Evolutionary conservation across 345 rosid genomes (phyloP), one percentile per base, ranked within the genome.

Genomic region (Noccaea bulbosa): DNA sequence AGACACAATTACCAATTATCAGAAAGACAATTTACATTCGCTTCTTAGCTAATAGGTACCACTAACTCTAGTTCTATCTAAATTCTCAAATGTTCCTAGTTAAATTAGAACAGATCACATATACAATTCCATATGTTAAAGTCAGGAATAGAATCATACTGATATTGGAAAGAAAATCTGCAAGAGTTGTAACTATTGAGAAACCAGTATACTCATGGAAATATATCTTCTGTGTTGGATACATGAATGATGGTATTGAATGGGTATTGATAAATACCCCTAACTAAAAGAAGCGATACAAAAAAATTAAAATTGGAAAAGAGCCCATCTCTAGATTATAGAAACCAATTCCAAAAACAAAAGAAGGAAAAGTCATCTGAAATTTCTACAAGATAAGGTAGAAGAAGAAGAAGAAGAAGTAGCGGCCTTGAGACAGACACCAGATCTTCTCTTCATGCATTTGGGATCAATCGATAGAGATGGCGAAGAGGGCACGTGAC

Each of bases 371-470:
- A 12, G 30, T 71, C 56, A 77, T 71, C 77, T 77, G 53, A 77
- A 65, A 38, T 71, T 22, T 77, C 45, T 65, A 77, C 76, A 58
- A 71, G 80, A 77, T 12, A 38, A 70, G 27, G 63, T 44, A 50
- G 54, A 30, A 27, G 30, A 27, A 27, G 30, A 27, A 24, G 20
- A 47, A 39, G 20, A 0, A 61, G 37, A 0, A 71, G 58, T 8
- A 65, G 47, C 44, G 53, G 67, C 4, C 68, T 77, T 70, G 76
- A 47, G 63, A 9, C 1, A 0, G 65, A 27, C 35, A 55, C n/a
- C n/a, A 65, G 77, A 65, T 65, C 57, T 71, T 66, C 69, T 71
- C 67, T 77, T 77, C 77, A 70, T 70, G 64, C 62, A 71, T 65
- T 70, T 77, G 27, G 57, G 76, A 49, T 71, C 57, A 35, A 70